These are phyloP conservation scores for Holtermannia corniformis DNA, from an alignment of 768 basidiomycete genomes.

Conservation along the genomic window DNA sequence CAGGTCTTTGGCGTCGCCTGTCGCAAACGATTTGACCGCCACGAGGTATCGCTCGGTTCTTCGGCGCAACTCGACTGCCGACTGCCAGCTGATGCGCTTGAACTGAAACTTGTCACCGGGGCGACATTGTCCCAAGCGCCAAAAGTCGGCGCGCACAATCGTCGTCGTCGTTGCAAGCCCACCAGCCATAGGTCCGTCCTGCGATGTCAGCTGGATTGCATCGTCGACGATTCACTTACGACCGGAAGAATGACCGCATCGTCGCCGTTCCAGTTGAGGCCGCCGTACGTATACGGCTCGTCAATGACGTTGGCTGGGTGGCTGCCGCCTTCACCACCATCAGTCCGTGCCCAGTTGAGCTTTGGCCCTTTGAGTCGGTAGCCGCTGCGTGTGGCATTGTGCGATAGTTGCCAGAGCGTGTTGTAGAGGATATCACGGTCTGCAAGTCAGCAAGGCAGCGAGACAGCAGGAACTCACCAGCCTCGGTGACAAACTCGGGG, in stretches of 20 bases:
- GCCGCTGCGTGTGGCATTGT: conserved; percentile 57
- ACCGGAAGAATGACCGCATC: conserved; percentile 46
- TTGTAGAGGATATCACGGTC: conserved; percentile 51
- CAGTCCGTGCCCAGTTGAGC: conserved; percentile 51
- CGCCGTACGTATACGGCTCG: conserved; percentile 19
- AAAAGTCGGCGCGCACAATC: conserved; percentile 44
- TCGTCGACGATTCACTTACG: not conserved
- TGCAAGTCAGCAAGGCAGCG: not conserved
- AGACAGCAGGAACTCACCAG: conserved; percentile 18
- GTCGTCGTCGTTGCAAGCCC: conserved; percentile 18
- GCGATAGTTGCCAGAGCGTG: conserved; percentile 50
- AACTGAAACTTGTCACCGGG: conserved; percentile 54
- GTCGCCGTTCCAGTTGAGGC: conserved; percentile 50
- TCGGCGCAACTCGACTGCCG: conserved; percentile 40
- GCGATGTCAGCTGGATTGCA: not conserved
- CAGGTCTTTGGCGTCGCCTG: not conserved
- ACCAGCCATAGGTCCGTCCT: conserved; percentile 27
- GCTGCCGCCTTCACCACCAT: conserved; percentile 58
- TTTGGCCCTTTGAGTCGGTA: conserved; percentile 52
- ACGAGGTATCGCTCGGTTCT: conserved; percentile 39
- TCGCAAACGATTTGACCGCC: conserved; percentile 6
- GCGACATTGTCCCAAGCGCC: conserved; percentile 59
- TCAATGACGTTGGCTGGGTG: conserved; percentile 59
- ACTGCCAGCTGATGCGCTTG: conserved; percentile 47
- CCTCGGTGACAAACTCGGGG: conserved; percentile 48